These are phyloP conservation scores for Fusarium pininemorale DNA, from an alignment of 2,329 filamentous ascomycete genomes.

Conservation along the genomic window DNA sequence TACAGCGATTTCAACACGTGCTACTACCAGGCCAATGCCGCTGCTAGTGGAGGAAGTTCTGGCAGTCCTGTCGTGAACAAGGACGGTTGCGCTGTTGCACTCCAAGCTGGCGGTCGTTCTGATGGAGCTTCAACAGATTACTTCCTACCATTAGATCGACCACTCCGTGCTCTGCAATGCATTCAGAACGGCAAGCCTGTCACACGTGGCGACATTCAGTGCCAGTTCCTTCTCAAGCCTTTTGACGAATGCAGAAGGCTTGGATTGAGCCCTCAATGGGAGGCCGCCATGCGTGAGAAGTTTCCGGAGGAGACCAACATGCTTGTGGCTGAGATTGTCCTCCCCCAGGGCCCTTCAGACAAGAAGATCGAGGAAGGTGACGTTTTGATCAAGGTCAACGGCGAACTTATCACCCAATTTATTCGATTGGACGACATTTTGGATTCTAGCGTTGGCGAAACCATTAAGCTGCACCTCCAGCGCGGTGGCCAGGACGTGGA, in stretches of 20 bases:
- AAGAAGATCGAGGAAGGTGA: conserved; percentile 92
- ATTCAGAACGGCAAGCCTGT: conserved; percentile 80
- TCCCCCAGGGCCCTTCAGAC: conserved; percentile 89
- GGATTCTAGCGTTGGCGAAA: conserved; percentile 83
- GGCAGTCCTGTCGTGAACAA: conserved; percentile 97
- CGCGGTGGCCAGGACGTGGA: conserved; percentile 88
- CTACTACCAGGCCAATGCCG: conserved; percentile 98
- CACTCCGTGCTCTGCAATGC: conserved; percentile 85
- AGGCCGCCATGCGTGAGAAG: conserved; percentile 80
- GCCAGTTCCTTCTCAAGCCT: conserved; percentile 94
- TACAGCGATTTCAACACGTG: conserved; percentile 97
- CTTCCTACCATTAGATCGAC: conserved; percentile 92
- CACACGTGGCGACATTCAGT: conserved; percentile 95
- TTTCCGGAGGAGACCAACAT: conserved; percentile 96
- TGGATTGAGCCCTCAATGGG: conserved; percentile 85
- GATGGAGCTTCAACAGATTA: conserved; percentile 98
- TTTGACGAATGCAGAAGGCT: conserved; percentile 96
- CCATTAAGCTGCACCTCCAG: conserved; percentile 84
- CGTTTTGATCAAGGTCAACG: conserved; percentile 92
- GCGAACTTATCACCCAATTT: conserved; percentile 91
- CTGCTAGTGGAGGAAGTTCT: conserved; percentile 96
- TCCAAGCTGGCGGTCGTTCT: conserved; percentile 92
- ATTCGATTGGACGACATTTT: conserved; percentile 90
- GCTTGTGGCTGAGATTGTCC: conserved; percentile 94
- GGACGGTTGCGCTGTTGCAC: conserved; percentile 87